Evolutionary conservation across 2,329 filamentous ascomycete genomes (phyloP), one percentile per base, ranked within the genome.

Genomic region (Botrytis medusae): DNA sequence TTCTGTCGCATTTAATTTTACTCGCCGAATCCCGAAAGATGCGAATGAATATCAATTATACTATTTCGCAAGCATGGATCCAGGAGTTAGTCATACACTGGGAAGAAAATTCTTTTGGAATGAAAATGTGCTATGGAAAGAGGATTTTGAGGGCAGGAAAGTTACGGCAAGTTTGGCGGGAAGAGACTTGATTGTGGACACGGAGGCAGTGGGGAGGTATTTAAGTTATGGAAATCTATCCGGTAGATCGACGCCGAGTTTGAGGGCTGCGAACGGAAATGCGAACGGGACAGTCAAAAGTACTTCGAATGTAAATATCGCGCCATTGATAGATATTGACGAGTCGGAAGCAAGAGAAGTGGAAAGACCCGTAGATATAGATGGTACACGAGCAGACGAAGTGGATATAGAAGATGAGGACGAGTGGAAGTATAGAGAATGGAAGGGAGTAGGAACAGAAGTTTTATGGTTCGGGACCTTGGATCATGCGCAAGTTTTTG

Each of bases 1-100:
- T 6, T 86, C 90, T 75, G 87, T 91, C 14, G 87, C 88, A 2
- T 91, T 88, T 79, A 91, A 91, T 76, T 91, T 91, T 79, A 85
- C 85, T 29, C 82, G 81, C 74, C 79, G 83, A 48, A 79, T 79
- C 72, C 85, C 84, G 29, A 81, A 74, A 77, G 79, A 69, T 72
- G 86, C 88, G n/a, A 89, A 87, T 75, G 88, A 91, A 78, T 84
- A 86, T 76, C 85, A 89, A 72, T 81, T 91, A 1, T 87, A 86
- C 76, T 91, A 89, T 77, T 91, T 90, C 73, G 88, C 86, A 0
- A 85, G 84, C 18, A 87, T 85, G 75, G 88, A 91, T 75, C 87
- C 88, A 77, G 85, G 87, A 63, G 85, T 90, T 14, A 83, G 87
- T 14, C 87, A 90, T 77, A 89, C 87, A 0, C 81, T 90, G 1